Evolutionary conservation across 768 basidiomycete genomes (phyloP).

Genomic region (Kwoniella shandongensis): DNA sequence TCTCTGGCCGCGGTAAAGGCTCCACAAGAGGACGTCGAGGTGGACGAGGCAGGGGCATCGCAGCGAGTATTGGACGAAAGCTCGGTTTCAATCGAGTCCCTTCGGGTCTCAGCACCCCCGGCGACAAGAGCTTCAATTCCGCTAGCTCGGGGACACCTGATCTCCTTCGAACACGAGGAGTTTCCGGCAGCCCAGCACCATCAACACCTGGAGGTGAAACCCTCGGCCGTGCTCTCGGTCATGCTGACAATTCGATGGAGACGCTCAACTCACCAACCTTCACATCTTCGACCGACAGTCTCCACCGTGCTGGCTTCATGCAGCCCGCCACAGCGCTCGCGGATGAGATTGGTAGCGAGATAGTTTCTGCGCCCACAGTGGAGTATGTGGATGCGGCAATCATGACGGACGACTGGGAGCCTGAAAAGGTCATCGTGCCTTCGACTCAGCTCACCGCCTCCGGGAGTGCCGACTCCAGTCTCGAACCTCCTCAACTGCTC

Average conservation of each 20-base stretch:
- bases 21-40: slow-evolving; percentile 41
- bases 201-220: slow-evolving; percentile 19
- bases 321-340: slow-evolving; percentile 33
- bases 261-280: slow-evolving; percentile 4
- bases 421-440: slow-evolving; percentile 19
- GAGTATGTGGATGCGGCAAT: slow-evolving; percentile 30
- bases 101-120: slow-evolving; percentile 29
- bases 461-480: background rate
- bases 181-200: slow-evolving; percentile 18
- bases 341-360: slow-evolving; percentile 42
- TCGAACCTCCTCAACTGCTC: slow-evolving; percentile 13
- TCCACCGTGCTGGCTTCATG: slow-evolving; percentile 22
- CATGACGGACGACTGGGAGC: slow-evolving; percentile 40
- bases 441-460: background rate
- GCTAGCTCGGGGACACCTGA: slow-evolving; percentile 41
- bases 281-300: slow-evolving; percentile 13
- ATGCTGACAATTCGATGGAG: slow-evolving; percentile 12
- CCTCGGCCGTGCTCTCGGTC: slow-evolving; percentile 16
- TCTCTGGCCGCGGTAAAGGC: slow-evolving; percentile 31
- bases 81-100: slow-evolving; percentile 39
- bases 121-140: slow-evolving; percentile 42
- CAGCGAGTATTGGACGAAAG: slow-evolving; percentile 41
- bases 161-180: slow-evolving; percentile 32
- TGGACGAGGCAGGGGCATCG: slow-evolving; percentile 39
- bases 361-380: slow-evolving; percentile 12